Conservation (phyloP, 495 filamentous ascomycete genomes). For the Lepraria neglecta region DNA sequence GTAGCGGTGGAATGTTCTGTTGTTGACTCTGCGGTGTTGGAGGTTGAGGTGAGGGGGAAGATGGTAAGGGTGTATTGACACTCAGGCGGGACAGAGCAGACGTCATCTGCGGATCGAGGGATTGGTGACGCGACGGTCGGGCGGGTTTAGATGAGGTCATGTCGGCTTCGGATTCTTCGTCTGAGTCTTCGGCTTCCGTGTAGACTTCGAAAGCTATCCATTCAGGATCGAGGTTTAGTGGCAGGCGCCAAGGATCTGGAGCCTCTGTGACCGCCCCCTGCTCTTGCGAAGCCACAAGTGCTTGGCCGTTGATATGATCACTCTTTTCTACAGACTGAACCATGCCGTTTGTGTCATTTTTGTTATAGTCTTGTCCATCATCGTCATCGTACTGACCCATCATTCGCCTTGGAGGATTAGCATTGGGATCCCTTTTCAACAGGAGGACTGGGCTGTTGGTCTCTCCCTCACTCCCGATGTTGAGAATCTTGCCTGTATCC, state of each 20-base stretch:
- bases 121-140: slow-evolving; percentile 24
- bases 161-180: slow-evolving; percentile 54
- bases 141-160: slow-evolving; percentile 22
- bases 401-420: slow-evolving; percentile 63
- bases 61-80: slow-evolving; percentile 21
- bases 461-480: slow-evolving; percentile 72
- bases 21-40: slow-evolving; percentile 37
- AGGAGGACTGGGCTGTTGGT: slow-evolving; percentile 81
- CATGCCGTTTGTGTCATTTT: not conserved
- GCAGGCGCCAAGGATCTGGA: slow-evolving; percentile 56
- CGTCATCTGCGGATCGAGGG: slow-evolving; percentile 38
- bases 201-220: slow-evolving; percentile 95
- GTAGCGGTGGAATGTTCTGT: slow-evolving; percentile 34
- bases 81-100: slow-evolving; percentile 37
- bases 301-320: not conserved
- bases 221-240: slow-evolving; percentile 78
- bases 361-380: slow-evolving; percentile 28
- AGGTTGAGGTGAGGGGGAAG: slow-evolving; percentile 38
- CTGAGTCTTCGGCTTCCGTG: slow-evolving; percentile 54
- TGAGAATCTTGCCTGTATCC: slow-evolving; percentile 88
- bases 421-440: slow-evolving; percentile 75
- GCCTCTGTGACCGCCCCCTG: not conserved
- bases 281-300: slow-evolving; percentile 5
- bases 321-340: slow-evolving; percentile 11
- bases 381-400: slow-evolving; percentile 44